Evolutionary conservation across 371 early-diverging fungal species (phyloP).

Genomic region (Mucor sp.): DNA sequence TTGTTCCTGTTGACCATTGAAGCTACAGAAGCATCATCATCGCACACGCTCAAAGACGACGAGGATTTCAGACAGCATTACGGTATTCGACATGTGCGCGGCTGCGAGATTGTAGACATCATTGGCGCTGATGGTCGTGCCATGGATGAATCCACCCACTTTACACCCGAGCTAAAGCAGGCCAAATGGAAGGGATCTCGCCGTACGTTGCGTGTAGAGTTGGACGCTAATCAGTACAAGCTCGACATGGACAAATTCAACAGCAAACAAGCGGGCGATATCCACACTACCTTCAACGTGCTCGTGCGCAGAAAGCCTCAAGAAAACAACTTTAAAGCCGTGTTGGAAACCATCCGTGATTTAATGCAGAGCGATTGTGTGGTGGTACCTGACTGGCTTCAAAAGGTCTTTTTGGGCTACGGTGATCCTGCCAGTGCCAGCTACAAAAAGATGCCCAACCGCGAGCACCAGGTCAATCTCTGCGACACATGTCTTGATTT

Average conservation of each 20-base stretch:
- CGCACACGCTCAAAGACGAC: slow-evolving; percentile 45
- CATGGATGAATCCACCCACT: slow-evolving; percentile 56
- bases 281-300: slow-evolving; percentile 85
- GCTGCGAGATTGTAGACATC: slow-evolving; percentile 82
- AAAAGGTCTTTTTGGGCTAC: slow-evolving; percentile 89
- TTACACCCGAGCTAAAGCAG: slow-evolving; percentile 44
- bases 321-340: slow-evolving; percentile 93
- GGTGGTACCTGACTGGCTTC: slow-evolving; percentile 92
- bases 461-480: slow-evolving; percentile 65
- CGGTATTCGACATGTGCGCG: slow-evolving; percentile 82
- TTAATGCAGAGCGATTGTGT: slow-evolving; percentile 76
- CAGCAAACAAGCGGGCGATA: slow-evolving; percentile 48
- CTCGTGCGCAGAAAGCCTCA: slow-evolving; percentile 84
- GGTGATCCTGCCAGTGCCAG: slow-evolving; percentile 85
- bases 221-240: slow-evolving; percentile 90
- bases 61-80: slow-evolving; percentile 66
- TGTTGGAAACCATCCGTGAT: slow-evolving; percentile 87
- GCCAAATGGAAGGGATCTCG: slow-evolving; percentile 49
- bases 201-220: slow-evolving; percentile 74
- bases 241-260: slow-evolving; percentile 40
- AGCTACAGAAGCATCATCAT: slow-evolving; percentile 59
- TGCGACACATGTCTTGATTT: slow-evolving; percentile 86
- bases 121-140: slow-evolving; percentile 76
- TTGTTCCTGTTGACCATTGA: slow-evolving; percentile 77
- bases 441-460: slow-evolving; percentile 61